Base-by-base conservation (phyloP, 2,329 filamentous ascomycete species). In the Cladosporium sphaerospermum region DNA sequence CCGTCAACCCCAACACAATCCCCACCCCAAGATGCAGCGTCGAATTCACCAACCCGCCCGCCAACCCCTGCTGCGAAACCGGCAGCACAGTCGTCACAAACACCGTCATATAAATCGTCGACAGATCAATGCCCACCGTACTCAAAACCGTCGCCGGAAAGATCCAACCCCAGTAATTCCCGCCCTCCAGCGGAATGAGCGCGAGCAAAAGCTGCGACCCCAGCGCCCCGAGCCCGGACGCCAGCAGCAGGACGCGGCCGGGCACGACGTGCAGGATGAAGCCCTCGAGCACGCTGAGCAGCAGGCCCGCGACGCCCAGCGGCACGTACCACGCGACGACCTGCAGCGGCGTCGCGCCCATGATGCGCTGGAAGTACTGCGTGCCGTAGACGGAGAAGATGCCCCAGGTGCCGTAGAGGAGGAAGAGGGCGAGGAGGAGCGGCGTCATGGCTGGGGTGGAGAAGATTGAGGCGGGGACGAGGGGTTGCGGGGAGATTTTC, bases 91-190 rank as follows among this genome's bases (percentile, higher is more conserved):
- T 89, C 0, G 86, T 89, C 34, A 63, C 85, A 67, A 87, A 89
- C 52, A 90, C 78, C 61, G 86, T 89, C 19, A 82, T 80, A 1
- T 89, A 78, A 62, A 85, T 88, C 68, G 84, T 89, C 3, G 81
- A 82, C 50, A 89, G 81, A 61, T 90, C 87, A 54, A 89, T 82
- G 16, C 84, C 85, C 33, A 89, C 74, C 0, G 86, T 90, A 9
- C 77, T 78, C 55, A 82, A 79, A 70, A 84, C 65, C 81, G 85
- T 85, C 53, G 80, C 72, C 0, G 86, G 84, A 62, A 90, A 88
- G 14, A 87, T 75, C 61, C 79, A 89, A 0, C 83, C 79, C 86
- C 86, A 90, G 73, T 85, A 85, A 34, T 72, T 78, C 0, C 73
- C 76, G 8, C 63, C 39, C 1, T 69, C 63, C n/a, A 55, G 32